Evolutionary conservation across 257 asterid genomes (phyloP).

Genomic region (Echium plantagineum): DNA sequence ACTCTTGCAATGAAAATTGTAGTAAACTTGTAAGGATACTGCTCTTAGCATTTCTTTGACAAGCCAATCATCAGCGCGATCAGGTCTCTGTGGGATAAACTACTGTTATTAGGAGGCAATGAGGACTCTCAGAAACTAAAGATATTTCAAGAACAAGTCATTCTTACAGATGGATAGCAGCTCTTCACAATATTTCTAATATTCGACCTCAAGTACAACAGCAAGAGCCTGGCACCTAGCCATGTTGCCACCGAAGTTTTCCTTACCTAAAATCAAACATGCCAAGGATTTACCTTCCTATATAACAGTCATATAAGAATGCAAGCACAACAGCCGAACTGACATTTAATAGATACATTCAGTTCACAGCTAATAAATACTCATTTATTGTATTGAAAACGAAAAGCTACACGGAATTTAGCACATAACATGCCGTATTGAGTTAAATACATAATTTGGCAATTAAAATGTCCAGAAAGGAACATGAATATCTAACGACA

Average conservation of each 20-base stretch:
- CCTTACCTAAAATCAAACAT: conserved; percentile 44
- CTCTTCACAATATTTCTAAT: conserved; percentile 47
- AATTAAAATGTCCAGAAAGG: too few relatives aligned
- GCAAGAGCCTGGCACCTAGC: conserved; percentile 72
- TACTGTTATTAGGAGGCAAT: conserved; percentile 9
- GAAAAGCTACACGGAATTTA: too few relatives aligned
- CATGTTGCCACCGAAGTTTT: conserved; percentile 57
- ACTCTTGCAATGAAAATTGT: neutral
- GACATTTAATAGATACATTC: too few relatives aligned
- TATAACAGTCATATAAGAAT: too few relatives aligned
- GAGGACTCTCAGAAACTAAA: neutral
- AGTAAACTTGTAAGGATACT: conserved; percentile 50
- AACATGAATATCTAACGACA: too few relatives aligned
- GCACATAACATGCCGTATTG: too few relatives aligned
- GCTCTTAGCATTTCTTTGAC: conserved; percentile 76
- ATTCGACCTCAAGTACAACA: conserved; percentile 55
- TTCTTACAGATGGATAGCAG: conserved; percentile 70
- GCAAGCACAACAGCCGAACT: too few relatives aligned
- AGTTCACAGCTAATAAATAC: too few relatives aligned
- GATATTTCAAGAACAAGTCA: conserved; percentile 6
- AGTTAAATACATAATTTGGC: too few relatives aligned
- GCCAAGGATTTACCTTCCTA: neutral
- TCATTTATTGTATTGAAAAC: too few relatives aligned
- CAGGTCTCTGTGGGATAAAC: conserved; percentile 39
- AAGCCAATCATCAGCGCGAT: conserved; percentile 65